Conservation (phyloP, 495 filamentous ascomycete genomes). For the Ascodesmis nigricans region DNA sequence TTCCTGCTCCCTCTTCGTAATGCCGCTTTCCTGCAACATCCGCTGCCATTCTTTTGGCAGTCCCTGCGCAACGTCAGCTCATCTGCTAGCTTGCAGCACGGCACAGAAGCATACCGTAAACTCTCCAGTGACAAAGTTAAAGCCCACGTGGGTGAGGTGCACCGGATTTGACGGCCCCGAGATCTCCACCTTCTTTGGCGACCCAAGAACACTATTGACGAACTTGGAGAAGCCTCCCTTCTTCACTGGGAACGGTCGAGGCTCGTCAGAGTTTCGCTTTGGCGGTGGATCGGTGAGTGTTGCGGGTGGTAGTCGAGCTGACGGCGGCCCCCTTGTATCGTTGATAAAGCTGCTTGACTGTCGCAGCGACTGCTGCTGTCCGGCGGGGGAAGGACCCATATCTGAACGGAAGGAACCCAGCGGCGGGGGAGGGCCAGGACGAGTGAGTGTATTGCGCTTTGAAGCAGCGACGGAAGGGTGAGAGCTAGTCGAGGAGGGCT, state of each 20-base stretch:
- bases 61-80: slow-evolving; percentile 33
- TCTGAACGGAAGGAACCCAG: slow-evolving; percentile 27
- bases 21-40: slow-evolving; percentile 82
- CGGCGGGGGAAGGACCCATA: slow-evolving; percentile 28
- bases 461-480: slow-evolving; percentile 1
- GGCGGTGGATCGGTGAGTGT: slow-evolving; percentile 28
- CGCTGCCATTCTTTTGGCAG: slow-evolving; percentile 96
- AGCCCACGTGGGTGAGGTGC: slow-evolving; percentile 92
- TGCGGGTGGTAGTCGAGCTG: slow-evolving; percentile 9
- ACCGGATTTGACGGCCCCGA: slow-evolving; percentile 92
- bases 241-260: slow-evolving; percentile 40
- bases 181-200: slow-evolving; percentile 74
- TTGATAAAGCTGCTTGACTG: slow-evolving; percentile 65
- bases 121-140: slow-evolving; percentile 88
- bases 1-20: slow-evolving; percentile 86
- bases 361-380: slow-evolving; percentile 36
- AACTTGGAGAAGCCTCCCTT: slow-evolving; percentile 90
- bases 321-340: slow-evolving; percentile 36
- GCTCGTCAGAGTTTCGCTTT: slow-evolving; percentile 76
- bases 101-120: slow-evolving; percentile 62
- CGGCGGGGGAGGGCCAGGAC: slow-evolving; percentile 31
- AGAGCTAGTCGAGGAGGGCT: no score
- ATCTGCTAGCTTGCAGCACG: slow-evolving; percentile 2
- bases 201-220: slow-evolving; percentile 78
- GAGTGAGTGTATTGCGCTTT: slow-evolving; percentile 24